Evolutionary conservation across 805 yeast species (phyloP), one percentile per base, ranked within the genome.

Genomic region (Wickerhamomyces xylosicus): DNA sequence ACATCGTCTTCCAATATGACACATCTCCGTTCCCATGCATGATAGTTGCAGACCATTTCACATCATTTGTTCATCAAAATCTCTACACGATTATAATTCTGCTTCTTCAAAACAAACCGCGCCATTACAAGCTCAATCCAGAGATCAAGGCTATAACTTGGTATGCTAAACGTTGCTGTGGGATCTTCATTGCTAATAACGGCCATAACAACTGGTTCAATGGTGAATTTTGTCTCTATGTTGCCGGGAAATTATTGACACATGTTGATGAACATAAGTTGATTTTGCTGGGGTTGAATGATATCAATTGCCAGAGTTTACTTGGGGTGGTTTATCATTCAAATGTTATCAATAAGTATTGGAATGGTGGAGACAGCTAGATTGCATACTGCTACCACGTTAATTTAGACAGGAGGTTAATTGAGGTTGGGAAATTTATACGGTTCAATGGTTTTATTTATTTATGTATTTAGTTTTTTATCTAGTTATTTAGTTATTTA

Each of bases 71-170:
- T n/a, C 29, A 25, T 25, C 29, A 25, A n/a, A 25, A 25, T 13
- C 29, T 25, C 9, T 25, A 25, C 29, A 11, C 29, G 5, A 13
- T 25, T 4, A 11, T 25, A 11, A 65, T 65, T 10, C 35, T 65
- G 16, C 41, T 65, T 48, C 52, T 59, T 41, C 67, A 63, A 35
- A 62, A 63, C 37, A 65, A 63, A 41, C 70, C 70, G 18, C 50
- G 68, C 31, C 42, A 49, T 3, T 53, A 46, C 43, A 63, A 62
- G 43, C 45, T 62, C 2, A 44, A 46, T 11, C 42, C 42, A 35
- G 15, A 31, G 6, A 42, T 22, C 22, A 50, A 47, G 31, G 47
- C 53, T 3, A 46, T 48, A 31, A 46, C 52, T 5, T 51, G 53
- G 53, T 50, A 50, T 37, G 56, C 53, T 2, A 47, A 50, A 19